phyloP scores from a whole-genome alignment of 768 basidiomycete species.

The Leccinellum luteum region DNA sequence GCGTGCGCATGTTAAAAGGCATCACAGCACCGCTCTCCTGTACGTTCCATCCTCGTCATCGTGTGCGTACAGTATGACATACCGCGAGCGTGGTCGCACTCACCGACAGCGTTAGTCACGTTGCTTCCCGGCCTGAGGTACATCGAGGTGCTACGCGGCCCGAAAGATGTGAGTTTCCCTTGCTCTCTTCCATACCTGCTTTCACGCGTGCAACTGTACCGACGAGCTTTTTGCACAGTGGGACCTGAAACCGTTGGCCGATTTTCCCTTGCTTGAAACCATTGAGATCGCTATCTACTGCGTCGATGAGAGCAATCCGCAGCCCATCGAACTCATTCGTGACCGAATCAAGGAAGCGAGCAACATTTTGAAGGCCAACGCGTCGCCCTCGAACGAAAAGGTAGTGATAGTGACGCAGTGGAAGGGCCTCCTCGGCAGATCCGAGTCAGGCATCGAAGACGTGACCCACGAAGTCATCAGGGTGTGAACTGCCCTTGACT shows the following conservation, averaged over 20 bases:
- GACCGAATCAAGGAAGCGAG: background rate
- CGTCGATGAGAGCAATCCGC: background rate
- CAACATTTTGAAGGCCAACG: conserved; percentile 5
- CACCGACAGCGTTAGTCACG: conserved; percentile 5
- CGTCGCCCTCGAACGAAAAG: conserved; percentile 5
- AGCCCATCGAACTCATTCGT: background rate
- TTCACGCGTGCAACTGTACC: background rate
- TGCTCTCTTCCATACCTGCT: background rate
- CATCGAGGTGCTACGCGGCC: background rate
- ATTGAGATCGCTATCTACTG: conserved; percentile 2
- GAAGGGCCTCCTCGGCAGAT: background rate
- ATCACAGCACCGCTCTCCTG: background rate
- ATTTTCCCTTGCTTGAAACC: conserved; percentile 1
- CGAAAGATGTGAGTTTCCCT: background rate
- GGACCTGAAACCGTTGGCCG: background rate
- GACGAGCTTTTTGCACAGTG: background rate
- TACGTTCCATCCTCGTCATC: conserved; percentile 3
- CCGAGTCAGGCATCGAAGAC: background rate
- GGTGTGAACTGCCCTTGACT: conserved; percentile 1
- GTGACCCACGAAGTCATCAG: conserved; percentile 1
- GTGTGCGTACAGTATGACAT: background rate
- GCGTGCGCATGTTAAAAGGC: conserved; percentile 10
- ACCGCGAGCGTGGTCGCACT: background rate
- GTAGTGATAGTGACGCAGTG: background rate
- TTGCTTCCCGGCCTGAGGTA: conserved; percentile 7